Base-by-base conservation (phyloP, 768 basidiomycete species). In the Boletus subcaerulescens region DNA sequence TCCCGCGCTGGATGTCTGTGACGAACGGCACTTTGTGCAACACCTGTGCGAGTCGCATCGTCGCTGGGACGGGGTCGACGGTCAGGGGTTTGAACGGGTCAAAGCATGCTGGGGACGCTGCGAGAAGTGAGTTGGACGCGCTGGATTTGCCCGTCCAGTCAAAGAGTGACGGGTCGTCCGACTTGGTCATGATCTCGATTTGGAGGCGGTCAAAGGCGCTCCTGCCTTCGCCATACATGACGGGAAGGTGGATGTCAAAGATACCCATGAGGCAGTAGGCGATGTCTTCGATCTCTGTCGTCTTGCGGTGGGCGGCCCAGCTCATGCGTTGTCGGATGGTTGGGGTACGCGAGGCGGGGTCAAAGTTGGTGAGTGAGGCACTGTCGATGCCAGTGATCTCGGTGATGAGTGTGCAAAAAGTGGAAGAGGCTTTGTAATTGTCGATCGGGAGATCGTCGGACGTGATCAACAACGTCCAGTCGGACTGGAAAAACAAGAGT, bases 251-350 rank as follows among this genome's bases (percentile, higher is more conserved):
- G 11, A 33, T 1, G 2, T 12, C 33, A 14, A 33, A 33, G 33
- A 33, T 11, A 14, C 66, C 70, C 59, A 70, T 62, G 42, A 70
- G 57, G 24, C 53, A 61, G 38, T 70, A 70, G 6, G 70, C 66
- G 13, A 48, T 43, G 54, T 71, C 69, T 45, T 72, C 69, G 38
- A 59, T 17, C 52, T 63, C 57, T 7, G 66, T 70, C 22, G 69
- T 70, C 56, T 61, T 60, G 49, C 69, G 67, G 38, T 33, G 54
- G 0, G 68, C 58, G 11, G 70, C 70, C 69, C 69, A 71, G 48
- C 51, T 60, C 60, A 70, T 63, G 26, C 58, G 63, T 41, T 68
- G 56, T 3, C 55, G 49, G 50, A 66, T 50, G 15, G 54, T 55
- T 33, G 55, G 51, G 3, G 24, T 40, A 47, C 51, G 56, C 13